phyloP scores from a whole-genome alignment of 2,329 filamentous ascomycete species.

The Fonsecaea pedrosoi region DNA sequence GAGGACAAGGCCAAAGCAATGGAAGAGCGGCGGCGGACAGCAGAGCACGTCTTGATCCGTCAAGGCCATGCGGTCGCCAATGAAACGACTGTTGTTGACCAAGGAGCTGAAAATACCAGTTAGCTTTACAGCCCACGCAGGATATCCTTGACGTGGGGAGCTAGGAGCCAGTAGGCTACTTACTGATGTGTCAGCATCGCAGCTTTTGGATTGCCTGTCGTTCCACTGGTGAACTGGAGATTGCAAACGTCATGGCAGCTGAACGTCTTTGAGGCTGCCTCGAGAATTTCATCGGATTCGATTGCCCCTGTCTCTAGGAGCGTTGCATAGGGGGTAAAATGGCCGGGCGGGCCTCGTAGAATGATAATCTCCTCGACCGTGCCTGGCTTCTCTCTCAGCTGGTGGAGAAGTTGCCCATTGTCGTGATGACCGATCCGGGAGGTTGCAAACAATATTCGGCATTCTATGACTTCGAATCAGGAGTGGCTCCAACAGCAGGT shows the following conservation, averaged over 20 bases:
- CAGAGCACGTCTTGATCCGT: conserved; percentile 72
- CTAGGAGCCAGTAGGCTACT: conserved; percentile 38
- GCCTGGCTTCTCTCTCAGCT: conserved; percentile 56
- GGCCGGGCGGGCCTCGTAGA: conserved; percentile 61
- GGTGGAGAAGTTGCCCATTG: conserved; percentile 65
- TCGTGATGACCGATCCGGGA: conserved; percentile 70
- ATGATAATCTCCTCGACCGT: conserved; percentile 63
- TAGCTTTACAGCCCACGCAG: background rate
- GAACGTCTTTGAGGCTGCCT: conserved; percentile 61
- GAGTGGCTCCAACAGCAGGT: background rate
- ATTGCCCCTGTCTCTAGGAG: conserved; percentile 61
- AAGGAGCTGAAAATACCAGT: conserved; percentile 44
- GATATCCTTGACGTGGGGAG: background rate
- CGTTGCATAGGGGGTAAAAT: conserved; percentile 66
- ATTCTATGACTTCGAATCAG: conserved; percentile 56
- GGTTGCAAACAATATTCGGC: conserved; percentile 75
- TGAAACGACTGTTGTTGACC: conserved; percentile 71
- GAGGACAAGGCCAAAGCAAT: conserved; percentile 82
- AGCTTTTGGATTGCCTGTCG: conserved; percentile 74
- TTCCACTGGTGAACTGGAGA: conserved; percentile 77
- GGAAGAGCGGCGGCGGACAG: conserved; percentile 83
- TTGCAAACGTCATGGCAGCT: conserved; percentile 73
- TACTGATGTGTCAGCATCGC: conserved; percentile 76
- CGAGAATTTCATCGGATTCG: conserved; percentile 59
- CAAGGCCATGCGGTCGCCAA: conserved; percentile 76